Conservation (phyloP, 73 alveolate species). For the Paramecium tetraurelia region DNA sequence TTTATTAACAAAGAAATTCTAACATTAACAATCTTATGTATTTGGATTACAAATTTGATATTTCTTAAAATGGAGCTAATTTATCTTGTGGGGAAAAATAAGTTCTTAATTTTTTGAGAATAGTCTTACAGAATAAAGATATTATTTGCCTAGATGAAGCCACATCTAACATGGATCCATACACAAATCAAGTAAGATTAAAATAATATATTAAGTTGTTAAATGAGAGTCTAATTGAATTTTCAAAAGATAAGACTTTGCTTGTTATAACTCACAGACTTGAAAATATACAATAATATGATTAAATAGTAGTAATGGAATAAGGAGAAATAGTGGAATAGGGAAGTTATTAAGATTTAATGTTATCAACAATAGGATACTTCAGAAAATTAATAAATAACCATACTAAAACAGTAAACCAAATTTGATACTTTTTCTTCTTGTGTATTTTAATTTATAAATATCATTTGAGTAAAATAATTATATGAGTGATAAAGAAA, state of each 20-base stretch:
- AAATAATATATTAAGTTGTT: conserved; percentile 5
- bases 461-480: too few relatives aligned
- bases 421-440: not conserved
- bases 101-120: conserved; percentile 72
- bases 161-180: conserved; percentile 73
- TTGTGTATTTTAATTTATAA: too few relatives aligned
- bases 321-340: conserved; percentile 66
- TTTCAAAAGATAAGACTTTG: conserved; percentile 61
- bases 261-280: conserved; percentile 73
- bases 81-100: conserved; percentile 74
- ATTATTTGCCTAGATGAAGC: conserved; percentile 78
- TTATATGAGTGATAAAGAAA: too few relatives aligned
- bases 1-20: not conserved
- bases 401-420: not conserved
- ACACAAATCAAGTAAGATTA: conserved; percentile 66
- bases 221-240: conserved; percentile 58
- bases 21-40: not conserved
- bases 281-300: conserved; percentile 66
- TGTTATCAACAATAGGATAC: conserved; percentile 3
- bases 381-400: not conserved
- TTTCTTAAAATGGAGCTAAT: conserved; percentile 66
- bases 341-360: conserved; percentile 64
- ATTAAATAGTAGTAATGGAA: conserved; percentile 67
- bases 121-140: conserved; percentile 60
- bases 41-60: conserved; percentile 11